Conservation (phyloP, 441 rosid genomes). For the Rhodomyrtus psidioides region DNA sequence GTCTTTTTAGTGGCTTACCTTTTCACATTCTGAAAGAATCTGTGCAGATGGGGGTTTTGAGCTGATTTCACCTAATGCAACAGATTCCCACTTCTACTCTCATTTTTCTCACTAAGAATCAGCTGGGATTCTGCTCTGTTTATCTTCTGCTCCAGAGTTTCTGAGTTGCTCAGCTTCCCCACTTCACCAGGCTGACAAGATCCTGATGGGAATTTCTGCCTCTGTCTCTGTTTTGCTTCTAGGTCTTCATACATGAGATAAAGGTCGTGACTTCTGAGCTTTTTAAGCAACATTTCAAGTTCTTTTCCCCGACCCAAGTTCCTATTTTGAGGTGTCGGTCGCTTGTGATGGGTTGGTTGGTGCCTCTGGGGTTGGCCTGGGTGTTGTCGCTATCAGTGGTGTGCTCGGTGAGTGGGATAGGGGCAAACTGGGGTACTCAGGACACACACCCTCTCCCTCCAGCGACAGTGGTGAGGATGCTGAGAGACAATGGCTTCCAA, state of each 20-base stretch:
- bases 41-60: background rate
- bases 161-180: background rate
- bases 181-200: background rate
- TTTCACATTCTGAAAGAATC: background rate
- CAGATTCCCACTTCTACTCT: background rate
- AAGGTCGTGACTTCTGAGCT: background rate
- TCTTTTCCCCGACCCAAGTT: background rate
- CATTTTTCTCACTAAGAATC: background rate
- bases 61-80: background rate
- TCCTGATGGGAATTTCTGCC: background rate
- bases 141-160: background rate
- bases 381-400: constrained; percentile 20
- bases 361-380: constrained; percentile 8
- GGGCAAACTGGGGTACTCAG: constrained; percentile 97
- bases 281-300: background rate
- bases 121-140: background rate
- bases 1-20: background rate
- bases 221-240: background rate
- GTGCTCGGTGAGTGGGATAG: constrained; percentile 45
- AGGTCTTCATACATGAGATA: background rate
- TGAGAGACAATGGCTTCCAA: constrained; percentile 59
- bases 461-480: constrained; percentile 47
- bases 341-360: constrained; percentile 6
- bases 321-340: background rate
- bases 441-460: constrained; percentile 69